A percentile compares a stretch with the other conserved stretches of the same genome.
These are phyloP conservation scores for Fusarium xylarioides DNA, from an alignment of 2,329 filamentous ascomycete species.

Conservation along the genomic window DNA sequence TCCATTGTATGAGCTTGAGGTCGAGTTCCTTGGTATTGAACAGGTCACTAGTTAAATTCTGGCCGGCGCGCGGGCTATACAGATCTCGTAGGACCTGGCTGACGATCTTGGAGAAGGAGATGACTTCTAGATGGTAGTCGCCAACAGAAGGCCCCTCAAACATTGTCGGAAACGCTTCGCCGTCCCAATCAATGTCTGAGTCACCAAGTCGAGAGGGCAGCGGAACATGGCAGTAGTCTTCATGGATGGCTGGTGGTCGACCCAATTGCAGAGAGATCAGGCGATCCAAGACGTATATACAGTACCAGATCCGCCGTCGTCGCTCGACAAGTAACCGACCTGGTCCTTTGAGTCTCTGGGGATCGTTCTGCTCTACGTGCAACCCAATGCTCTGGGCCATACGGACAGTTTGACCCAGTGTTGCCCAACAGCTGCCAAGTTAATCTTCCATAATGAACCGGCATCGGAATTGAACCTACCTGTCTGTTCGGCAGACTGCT, in stretches of 20 bases:
- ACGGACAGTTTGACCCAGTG: not conserved
- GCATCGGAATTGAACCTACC: not conserved
- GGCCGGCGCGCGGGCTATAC: not conserved
- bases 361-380: not conserved
- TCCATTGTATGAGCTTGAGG: not conserved
- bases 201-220: not conserved
- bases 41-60: not conserved
- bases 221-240: not conserved
- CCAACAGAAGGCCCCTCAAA: not conserved
- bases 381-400: not conserved
- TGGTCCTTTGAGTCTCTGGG: not conserved
- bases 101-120: not conserved
- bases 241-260: not conserved
- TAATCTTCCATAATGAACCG: fast-evolving
- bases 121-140: not conserved
- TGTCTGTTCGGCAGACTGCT: not conserved
- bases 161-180: not conserved
- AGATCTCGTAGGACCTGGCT: not conserved
- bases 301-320: not conserved
- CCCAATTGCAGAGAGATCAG: not conserved
- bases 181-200: not conserved
- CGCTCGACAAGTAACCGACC: fast-evolving
- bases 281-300: not conserved
- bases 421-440: not conserved
- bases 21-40: not conserved